Percentiles rank a stretch among this genome's conserved stretches.
Conservation (phyloP, 2,329 filamentous ascomycete species). For the Colletotrichum orbiculare region DNA sequence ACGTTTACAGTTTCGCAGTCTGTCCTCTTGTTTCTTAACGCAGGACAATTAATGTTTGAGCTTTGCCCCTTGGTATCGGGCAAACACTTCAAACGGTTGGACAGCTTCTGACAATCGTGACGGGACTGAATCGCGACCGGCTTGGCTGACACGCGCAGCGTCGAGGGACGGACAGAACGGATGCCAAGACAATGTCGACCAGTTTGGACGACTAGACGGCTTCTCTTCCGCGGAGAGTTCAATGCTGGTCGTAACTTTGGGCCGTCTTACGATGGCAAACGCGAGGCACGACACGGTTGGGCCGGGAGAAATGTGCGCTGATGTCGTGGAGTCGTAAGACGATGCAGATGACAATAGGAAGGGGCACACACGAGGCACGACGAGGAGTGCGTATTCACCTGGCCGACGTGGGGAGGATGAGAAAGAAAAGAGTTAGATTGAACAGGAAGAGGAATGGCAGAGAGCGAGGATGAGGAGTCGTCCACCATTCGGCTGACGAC, state of each 20-base stretch:
- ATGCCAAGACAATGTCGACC: constrained; percentile 30
- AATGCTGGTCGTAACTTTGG: constrained; percentile 4
- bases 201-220: constrained; percentile 6
- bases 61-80: constrained; percentile 11
- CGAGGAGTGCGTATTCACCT: constrained; percentile 21
- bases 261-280: constrained; percentile 7
- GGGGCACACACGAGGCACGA: constrained; percentile 8
- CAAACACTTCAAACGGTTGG: not conserved
- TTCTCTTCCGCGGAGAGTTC: constrained; percentile 1
- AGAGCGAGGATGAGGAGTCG: not conserved
- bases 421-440: not conserved
- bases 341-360: not conserved
- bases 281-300: not conserved
- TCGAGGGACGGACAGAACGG: constrained; percentile 22
- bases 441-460: not conserved
- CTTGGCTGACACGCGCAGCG: constrained; percentile 36
- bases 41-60: constrained; percentile 30
- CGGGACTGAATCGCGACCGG: constrained; percentile 26
- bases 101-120: constrained; percentile 6
- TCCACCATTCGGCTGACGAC: not conserved
- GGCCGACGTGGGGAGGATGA: constrained; percentile 8
- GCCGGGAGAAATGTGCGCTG: not conserved
- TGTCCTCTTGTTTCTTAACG: constrained; percentile 22
- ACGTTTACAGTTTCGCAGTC: not conserved
- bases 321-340: constrained; percentile 14